A percentile compares a stretch with the other conserved stretches of the same genome.
These are phyloP conservation scores for Grigorovia humatica DNA, from an alignment of 805 yeast genomes.

Conservation along the genomic window DNA sequence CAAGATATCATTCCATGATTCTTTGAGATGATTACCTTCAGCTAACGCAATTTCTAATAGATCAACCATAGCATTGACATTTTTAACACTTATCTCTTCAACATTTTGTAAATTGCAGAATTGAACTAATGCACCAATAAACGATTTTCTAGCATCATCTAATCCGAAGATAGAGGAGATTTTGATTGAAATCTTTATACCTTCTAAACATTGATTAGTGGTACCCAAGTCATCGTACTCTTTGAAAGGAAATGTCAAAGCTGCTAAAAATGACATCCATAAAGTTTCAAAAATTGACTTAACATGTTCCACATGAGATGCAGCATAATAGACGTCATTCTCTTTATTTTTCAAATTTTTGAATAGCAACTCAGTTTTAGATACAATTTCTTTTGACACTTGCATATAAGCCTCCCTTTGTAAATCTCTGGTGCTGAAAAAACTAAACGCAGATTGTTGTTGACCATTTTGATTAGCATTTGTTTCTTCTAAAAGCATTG, in stretches of 20 bases:
- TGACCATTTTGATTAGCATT: constrained; percentile 27
- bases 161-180: constrained; percentile 77
- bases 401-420: constrained; percentile 79
- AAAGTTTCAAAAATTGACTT: constrained; percentile 84
- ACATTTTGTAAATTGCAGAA: constrained; percentile 72
- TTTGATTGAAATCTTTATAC: constrained; percentile 70
- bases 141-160: constrained; percentile 78
- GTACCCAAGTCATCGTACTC: constrained; percentile 72
- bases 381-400: constrained; percentile 86
- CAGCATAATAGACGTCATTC: constrained; percentile 55
- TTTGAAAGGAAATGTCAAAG: constrained; percentile 85
- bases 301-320: constrained; percentile 82
- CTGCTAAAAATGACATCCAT: constrained; percentile 97
- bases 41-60: constrained; percentile 65
- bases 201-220: constrained; percentile 65
- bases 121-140: constrained; percentile 81
- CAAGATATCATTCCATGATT: constrained; percentile 79
- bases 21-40: constrained; percentile 65
- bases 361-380: constrained; percentile 78
- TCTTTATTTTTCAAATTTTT: constrained; percentile 47
- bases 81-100: constrained; percentile 67
- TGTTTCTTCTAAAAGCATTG: constrained; percentile 59
- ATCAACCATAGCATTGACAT: constrained; percentile 67
- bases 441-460: constrained; percentile 36
- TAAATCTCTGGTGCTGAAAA: constrained; percentile 62